A percentile compares a stretch with the other conserved stretches of the same genome.
Conservation (phyloP, 768 basidiomycete species). For the Cubamyces lactineus region DNA sequence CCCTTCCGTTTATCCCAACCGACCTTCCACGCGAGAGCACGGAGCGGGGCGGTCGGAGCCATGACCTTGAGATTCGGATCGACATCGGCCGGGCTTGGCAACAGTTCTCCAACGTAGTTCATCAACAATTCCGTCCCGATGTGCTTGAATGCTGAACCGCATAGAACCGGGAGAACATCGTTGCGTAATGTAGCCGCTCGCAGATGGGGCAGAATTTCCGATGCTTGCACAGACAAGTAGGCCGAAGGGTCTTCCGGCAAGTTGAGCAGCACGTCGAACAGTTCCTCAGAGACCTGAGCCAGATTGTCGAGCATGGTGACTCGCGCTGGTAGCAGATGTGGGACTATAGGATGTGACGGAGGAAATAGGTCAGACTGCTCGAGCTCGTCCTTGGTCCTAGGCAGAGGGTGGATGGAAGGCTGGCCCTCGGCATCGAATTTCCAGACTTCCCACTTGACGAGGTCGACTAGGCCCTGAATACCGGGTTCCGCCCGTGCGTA, state of each 20-base stretch:
- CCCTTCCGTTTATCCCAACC: conserved; percentile 80
- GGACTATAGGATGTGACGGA: conserved; percentile 64
- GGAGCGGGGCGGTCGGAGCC: conserved; percentile 50
- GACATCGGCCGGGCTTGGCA: conserved; percentile 76
- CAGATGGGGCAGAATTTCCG: conserved; percentile 61
- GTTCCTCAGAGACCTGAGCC: conserved; percentile 76
- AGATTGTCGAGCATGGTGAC: conserved; percentile 74
- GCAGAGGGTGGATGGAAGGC: conserved; percentile 48
- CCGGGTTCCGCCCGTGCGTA: conserved; percentile 81
- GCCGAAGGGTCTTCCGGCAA: conserved; percentile 59
- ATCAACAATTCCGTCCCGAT: conserved; percentile 81
- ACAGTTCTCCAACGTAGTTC: conserved; percentile 79
- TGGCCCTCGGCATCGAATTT: conserved; percentile 63
- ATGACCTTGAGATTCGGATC: conserved; percentile 43
- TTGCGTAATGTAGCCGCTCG: conserved; percentile 68
- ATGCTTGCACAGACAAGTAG: conserved; percentile 62
- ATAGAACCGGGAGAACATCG: conserved; percentile 76
- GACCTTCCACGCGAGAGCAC: conserved; percentile 86
- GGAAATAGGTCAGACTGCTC: conserved; percentile 48
- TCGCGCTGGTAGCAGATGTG: conserved; percentile 69
- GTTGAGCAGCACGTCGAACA: conserved; percentile 73
- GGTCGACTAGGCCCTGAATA: conserved; percentile 81
- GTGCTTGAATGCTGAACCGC: conserved; percentile 80
- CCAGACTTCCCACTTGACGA: conserved; percentile 85
- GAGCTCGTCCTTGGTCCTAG: conserved; percentile 51